Evolutionary conservation across 1,284 basidiomycete species (phyloP).

Genomic region (Boletus smithii): DNA sequence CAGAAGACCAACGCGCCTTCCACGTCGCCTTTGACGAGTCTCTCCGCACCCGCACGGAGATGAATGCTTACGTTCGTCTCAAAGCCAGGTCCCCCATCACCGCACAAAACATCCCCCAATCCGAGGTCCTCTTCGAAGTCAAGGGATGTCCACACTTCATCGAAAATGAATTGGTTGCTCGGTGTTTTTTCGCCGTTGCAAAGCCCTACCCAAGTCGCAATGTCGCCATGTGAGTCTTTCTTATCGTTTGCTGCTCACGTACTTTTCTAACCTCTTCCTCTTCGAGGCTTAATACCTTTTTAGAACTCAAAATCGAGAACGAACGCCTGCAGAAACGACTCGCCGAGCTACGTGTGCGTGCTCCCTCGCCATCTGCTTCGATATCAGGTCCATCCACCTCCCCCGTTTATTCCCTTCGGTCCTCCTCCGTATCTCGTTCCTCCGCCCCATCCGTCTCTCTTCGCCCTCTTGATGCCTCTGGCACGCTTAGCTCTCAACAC

Average conservation of each 20-base stretch:
- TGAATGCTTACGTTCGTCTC: conserved; percentile 64
- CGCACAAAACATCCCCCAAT: conserved; percentile 19
- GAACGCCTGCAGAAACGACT: conserved; percentile 60
- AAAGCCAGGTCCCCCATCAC: conserved; percentile 35
- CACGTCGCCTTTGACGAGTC: conserved; percentile 53
- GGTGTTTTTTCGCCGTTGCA: conserved; percentile 70
- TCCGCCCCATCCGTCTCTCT: conserved; percentile 14
- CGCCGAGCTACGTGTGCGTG: conserved; percentile 39
- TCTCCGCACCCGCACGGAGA: conserved; percentile 43
- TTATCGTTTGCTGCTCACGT: neutral
- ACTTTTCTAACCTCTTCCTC: conserved; percentile 12
- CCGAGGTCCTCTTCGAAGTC: conserved; percentile 69
- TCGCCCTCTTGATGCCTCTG: conserved; percentile 12
- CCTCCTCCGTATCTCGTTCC: conserved; percentile 13
- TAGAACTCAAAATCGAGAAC: conserved; percentile 78
- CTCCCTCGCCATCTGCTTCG: conserved; percentile 19
- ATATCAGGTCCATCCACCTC: conserved; percentile 18
- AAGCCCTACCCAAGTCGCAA: conserved; percentile 75
- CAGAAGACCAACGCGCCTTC: conserved; percentile 60
- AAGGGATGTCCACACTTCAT: conserved; percentile 62
- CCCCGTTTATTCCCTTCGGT: conserved; percentile 17
- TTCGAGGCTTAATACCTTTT: conserved; percentile 67
- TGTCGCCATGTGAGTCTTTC: conserved; percentile 55
- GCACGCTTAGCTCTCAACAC: conserved; percentile 15
- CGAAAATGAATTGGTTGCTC: conserved; percentile 39